Percentiles rank a stretch among this genome's conserved stretches.
Evolutionary conservation across 352 stramenopile species (phyloP).

Genomic region (Phytophthora sansomeana): DNA sequence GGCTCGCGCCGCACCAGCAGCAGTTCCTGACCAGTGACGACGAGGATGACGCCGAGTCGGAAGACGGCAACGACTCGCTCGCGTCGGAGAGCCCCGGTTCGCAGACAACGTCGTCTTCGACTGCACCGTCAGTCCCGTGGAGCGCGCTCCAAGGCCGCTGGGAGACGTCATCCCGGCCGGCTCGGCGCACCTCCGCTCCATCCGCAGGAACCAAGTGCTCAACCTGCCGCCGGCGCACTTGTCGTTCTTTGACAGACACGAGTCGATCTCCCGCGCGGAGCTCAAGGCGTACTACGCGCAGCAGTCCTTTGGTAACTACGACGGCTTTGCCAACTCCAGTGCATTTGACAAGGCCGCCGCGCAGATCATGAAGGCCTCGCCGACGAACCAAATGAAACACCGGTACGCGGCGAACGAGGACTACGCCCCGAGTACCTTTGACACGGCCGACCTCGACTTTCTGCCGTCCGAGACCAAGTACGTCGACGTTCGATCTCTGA

Average conservation of each 20-base stretch:
- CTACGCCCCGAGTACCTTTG: conserved; percentile 39
- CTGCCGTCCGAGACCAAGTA: conserved; percentile 58
- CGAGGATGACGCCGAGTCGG: conserved; percentile 68
- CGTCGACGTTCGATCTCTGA: conserved; percentile 57
- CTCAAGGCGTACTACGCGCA: conserved; percentile 26
- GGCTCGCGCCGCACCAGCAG: conserved; percentile 44
- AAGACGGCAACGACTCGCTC: conserved; percentile 62
- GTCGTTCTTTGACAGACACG: conserved; percentile 28
- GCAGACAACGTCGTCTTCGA: conserved; percentile 43
- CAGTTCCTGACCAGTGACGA: conserved; percentile 41
- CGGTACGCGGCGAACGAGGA: conserved; percentile 22
- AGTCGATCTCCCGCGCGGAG: conserved; percentile 13
- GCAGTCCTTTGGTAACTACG: conserved; percentile 23
- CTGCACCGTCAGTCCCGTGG: conserved; percentile 62
- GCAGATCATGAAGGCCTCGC: conserved; percentile 25
- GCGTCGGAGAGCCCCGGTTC: conserved; percentile 58
- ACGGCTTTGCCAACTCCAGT: conserved; percentile 20
- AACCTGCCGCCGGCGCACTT: conserved; percentile 32
- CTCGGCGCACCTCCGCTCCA: conserved; percentile 50
- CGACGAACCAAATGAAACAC: conserved; percentile 17
- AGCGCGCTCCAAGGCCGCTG: conserved; percentile 49
- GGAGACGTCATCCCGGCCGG: conserved; percentile 51
- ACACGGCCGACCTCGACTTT: conserved; percentile 44
- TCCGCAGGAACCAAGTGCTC: conserved; percentile 58
- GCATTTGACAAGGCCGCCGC: conserved; percentile 26